Conservation (phyloP, 225 moss, liverwort and hornwort species). For the Polytrichum formosum region DNA sequence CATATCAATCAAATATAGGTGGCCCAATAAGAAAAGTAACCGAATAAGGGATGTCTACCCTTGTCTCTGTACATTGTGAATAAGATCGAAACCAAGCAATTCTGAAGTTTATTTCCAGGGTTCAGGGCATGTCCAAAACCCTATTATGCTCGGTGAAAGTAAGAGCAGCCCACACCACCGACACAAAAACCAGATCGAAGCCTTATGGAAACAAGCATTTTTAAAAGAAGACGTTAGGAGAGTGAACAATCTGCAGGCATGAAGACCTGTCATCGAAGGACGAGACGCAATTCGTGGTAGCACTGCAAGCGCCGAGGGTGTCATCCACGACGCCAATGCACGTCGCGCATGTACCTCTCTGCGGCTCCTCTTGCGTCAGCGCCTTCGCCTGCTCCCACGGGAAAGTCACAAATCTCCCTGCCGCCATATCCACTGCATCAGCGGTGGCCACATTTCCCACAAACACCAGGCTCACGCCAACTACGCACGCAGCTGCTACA, state of each 20-base stretch:
- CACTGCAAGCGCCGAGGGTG: slow-evolving; percentile 77
- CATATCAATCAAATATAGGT: no score
- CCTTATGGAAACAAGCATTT: no score
- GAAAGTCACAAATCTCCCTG: slow-evolving; percentile 6
- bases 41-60: no score
- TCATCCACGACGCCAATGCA: slow-evolving; percentile 96
- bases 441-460: background rate
- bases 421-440: background rate
- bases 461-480: background rate
- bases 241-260: background rate
- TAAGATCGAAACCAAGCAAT: no score
- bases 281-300: slow-evolving; percentile 72
- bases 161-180: no score
- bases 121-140: no score
- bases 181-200: no score
- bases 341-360: slow-evolving; percentile 79
- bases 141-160: no score
- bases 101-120: no score
- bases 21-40: no score
- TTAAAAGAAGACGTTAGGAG: no score
- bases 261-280: slow-evolving; percentile 86
- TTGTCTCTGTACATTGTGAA: no score
- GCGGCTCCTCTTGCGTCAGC: slow-evolving; percentile 51
- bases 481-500: background rate
- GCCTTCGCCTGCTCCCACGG: slow-evolving; percentile 41